phyloP scores from a whole-genome alignment of 768 basidiomycete species.

The Roridomyces roridus region DNA sequence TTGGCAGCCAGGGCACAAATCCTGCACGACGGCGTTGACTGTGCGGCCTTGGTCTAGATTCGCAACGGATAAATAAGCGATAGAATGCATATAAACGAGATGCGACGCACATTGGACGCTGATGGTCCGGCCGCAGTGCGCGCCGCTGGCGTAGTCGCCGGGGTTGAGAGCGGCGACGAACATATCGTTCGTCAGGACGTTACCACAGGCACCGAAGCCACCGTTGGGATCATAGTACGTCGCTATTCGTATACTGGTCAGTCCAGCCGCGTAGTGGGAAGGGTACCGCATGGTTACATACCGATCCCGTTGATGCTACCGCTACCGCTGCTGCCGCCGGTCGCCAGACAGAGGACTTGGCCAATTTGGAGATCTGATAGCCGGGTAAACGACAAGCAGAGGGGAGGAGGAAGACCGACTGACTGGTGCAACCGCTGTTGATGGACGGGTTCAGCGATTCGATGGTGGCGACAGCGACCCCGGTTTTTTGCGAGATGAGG shows the following conservation, averaged over 20 bases:
- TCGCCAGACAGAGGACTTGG: too few relatives aligned
- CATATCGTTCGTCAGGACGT: neutral
- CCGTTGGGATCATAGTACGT: constrained; percentile 10
- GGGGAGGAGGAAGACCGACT: too few relatives aligned
- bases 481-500: too few relatives aligned
- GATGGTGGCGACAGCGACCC: too few relatives aligned
- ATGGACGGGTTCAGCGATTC: too few relatives aligned
- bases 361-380: too few relatives aligned
- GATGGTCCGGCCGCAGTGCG: constrained; percentile 1
- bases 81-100: neutral
- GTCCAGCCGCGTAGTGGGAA: neutral
- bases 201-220: constrained; percentile 5
- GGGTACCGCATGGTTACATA: too few relatives aligned
- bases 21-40: neutral
- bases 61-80: neutral
- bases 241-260: neutral
- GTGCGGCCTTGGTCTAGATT: neutral
- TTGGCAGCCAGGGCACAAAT: constrained; percentile 10
- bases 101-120: neutral
- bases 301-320: too few relatives aligned
- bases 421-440: too few relatives aligned
- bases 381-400: too few relatives aligned
- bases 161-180: neutral
- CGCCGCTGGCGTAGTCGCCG: neutral
- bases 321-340: too few relatives aligned